Conservation (phyloP, 495 filamentous ascomycete species). For the Penicillium longicatenatum region DNA sequence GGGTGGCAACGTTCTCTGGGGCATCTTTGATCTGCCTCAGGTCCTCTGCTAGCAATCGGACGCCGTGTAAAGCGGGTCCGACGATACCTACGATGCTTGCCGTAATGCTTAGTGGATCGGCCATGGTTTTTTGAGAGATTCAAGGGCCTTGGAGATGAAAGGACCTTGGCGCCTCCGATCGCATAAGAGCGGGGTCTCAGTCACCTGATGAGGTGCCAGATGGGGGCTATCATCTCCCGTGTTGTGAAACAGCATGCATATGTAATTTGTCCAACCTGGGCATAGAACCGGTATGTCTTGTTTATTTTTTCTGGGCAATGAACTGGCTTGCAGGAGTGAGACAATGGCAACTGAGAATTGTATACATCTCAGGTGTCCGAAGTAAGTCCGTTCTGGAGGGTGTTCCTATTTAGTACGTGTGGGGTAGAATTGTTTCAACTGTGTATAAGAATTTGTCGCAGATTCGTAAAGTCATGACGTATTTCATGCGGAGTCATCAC, state of each 20-base stretch:
- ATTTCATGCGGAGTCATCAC: no score
- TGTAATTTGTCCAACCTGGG: background rate
- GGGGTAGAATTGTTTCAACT: background rate
- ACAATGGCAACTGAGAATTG: no score
- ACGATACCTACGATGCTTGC: slow-evolving; percentile 38
- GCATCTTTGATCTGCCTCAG: slow-evolving; percentile 42
- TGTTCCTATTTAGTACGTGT: background rate
- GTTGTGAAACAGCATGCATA: background rate
- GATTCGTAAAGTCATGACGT: no score
- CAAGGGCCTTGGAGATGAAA: background rate
- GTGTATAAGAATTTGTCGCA: background rate
- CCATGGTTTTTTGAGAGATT: slow-evolving; percentile 15
- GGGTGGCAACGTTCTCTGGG: slow-evolving; percentile 31
- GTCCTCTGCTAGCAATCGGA: slow-evolving; percentile 37
- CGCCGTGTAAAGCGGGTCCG: slow-evolving; percentile 38
- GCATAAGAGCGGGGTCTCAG: background rate
- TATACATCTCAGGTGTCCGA: background rate
- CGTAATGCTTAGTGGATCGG: slow-evolving; percentile 40
- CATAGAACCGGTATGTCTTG: background rate
- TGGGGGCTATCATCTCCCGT: background rate
- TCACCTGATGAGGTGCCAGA: background rate
- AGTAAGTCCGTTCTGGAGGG: background rate
- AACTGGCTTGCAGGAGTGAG: no score
- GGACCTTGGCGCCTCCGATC: background rate
- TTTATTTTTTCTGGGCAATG: background rate